Evolutionary conservation across 257 asterid species (phyloP).

Genomic region (Nicotiana tabacum): DNA sequence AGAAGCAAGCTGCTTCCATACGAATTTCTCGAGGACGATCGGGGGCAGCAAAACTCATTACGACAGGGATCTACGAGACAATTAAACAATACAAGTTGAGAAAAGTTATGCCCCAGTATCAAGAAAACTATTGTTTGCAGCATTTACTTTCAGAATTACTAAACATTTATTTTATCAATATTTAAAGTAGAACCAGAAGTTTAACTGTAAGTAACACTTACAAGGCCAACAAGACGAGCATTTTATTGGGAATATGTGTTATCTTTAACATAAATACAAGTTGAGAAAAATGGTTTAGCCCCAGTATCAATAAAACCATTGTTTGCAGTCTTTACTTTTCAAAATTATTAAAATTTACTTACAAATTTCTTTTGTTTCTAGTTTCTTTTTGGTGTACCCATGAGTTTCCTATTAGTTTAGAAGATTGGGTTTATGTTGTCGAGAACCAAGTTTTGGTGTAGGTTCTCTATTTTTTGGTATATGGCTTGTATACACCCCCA

Average conservation of each 20-base stretch:
- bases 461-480: too few species aligned
- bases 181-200: not conserved
- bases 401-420: too few species aligned
- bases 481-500: too few species aligned
- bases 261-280: conserved; percentile 41
- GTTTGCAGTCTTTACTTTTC: not conserved
- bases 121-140: not conserved
- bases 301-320: not conserved
- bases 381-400: too few species aligned
- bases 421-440: too few species aligned
- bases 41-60: conserved; percentile 90
- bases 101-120: not conserved
- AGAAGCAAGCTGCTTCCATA: conserved; percentile 92
- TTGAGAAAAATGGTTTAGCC: not conserved
- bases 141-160: not conserved
- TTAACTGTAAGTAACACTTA: conserved; percentile 37
- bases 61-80: conserved; percentile 64
- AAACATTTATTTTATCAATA: not conserved
- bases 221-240: conserved; percentile 92
- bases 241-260: conserved; percentile 80
- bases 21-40: conserved; percentile 96
- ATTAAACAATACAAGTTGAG: not conserved
- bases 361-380: not conserved
- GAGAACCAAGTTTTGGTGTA: too few species aligned
- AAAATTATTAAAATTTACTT: conserved; percentile 1